Base-by-base conservation (phyloP, 2,329 filamentous ascomycete genomes). In the Pseudocercospora crystallina region DNA sequence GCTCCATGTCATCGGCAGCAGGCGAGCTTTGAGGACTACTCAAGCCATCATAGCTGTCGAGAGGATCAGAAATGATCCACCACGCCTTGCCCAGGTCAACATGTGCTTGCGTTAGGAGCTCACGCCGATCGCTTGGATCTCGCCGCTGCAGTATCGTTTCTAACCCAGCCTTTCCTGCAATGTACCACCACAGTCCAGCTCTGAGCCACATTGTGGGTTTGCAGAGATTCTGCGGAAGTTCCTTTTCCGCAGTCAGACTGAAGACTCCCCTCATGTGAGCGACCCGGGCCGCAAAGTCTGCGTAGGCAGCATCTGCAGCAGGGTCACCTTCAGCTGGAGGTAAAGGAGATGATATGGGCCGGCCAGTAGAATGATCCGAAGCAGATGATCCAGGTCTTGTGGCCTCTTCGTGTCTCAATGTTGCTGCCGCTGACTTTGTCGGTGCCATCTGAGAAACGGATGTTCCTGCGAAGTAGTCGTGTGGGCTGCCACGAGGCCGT, bases 161-260 rank as follows among this genome's bases (percentile, higher is more conserved):
- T 44, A 96, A 76, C 8, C 84, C 83, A 63, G 85, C 82, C 54
- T 90, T 84, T 14, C 90, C 91, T 60, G 83, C 86, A 39, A 95
- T 67, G 64, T 96, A 95, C 91, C 91, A 96, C 91, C 91, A 96
- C 0, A 89, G 75, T 3, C 83, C 85, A 17, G 84, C 85, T 51
- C 88, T 80, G 8, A 86, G 77, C 74, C 91, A 86, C 42, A 62
- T 61, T 1, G 52, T 33, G 0, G 86, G 77, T 0, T 82, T 75
- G 43, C 82, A 85, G 29, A 80, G 77, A 48, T 81, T 77, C 4
- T 90, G 67, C 0, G 88, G 83, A 56, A 82, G 84, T 29, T 85
- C 76, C 30, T 84, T 80, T 67, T 95, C 89, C 0, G 90, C 85
- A 50, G 91, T 88, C 37, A 92, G 71, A 33, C 83, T 79, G 65